Evolutionary conservation across 768 basidiomycete genomes (phyloP).

Genomic region (Cyclocybe cylindracea): DNA sequence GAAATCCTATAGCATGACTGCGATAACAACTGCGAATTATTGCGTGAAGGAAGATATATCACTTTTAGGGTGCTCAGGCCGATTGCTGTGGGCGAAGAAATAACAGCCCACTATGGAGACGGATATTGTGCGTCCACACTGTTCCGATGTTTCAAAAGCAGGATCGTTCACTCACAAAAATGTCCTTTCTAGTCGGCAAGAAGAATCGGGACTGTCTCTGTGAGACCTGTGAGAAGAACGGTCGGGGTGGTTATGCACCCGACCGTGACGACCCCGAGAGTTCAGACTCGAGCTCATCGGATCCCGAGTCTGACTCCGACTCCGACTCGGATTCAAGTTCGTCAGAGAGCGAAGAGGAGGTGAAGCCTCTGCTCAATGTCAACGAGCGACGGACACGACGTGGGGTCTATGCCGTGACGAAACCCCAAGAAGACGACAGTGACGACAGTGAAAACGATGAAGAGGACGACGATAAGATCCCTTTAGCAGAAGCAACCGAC

Average conservation of each 20-base stretch:
- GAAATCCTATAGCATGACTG: slow-evolving; percentile 73
- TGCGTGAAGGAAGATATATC: slow-evolving; percentile 87
- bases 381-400: slow-evolving; percentile 81
- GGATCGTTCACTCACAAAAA: slow-evolving; percentile 5
- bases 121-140: slow-evolving; percentile 72
- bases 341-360: slow-evolving; percentile 42
- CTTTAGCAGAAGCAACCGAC: slow-evolving; percentile 47
- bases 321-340: slow-evolving; percentile 51
- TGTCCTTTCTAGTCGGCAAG: slow-evolving; percentile 33
- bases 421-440: slow-evolving; percentile 57
- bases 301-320: slow-evolving; percentile 46
- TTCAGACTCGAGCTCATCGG: background rate
- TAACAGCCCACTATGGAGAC: slow-evolving; percentile 89
- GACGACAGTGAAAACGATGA: slow-evolving; percentile 57
- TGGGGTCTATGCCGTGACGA: slow-evolving; percentile 76
- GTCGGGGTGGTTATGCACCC: slow-evolving; percentile 73
- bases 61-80: slow-evolving; percentile 83
- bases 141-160: slow-evolving; percentile 16
- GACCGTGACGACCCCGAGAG: slow-evolving; percentile 35
- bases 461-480: slow-evolving; percentile 45
- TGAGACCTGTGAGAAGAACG: slow-evolving; percentile 81
- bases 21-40: slow-evolving; percentile 85
- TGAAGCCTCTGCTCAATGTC: slow-evolving; percentile 51
- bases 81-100: slow-evolving; percentile 81
- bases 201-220: slow-evolving; percentile 66